Conservation (phyloP, 352 stramenopile species). For the Plasmopara muralis region DNA sequence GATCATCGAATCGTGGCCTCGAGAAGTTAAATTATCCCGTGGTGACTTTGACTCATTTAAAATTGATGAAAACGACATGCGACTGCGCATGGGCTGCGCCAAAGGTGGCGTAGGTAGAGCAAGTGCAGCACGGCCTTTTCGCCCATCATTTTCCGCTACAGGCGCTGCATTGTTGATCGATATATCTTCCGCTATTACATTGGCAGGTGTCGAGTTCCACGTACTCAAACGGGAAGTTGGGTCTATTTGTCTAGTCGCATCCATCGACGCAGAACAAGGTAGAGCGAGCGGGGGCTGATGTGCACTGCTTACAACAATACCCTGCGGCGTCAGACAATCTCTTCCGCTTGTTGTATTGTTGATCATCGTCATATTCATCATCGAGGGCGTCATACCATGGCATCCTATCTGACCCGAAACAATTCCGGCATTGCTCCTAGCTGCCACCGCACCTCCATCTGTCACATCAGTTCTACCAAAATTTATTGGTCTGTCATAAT, state of each 20-base stretch:
- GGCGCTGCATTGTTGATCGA: conserved; percentile 2
- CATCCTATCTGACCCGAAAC: conserved; percentile 20
- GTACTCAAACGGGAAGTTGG: conserved; percentile 8
- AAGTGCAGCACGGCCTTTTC: conserved; percentile 15
- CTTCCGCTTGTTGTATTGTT: conserved; percentile 22
- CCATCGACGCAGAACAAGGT: conserved; percentile 24
- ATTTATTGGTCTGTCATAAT: conserved; percentile 27
- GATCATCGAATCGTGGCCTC: conserved; percentile 30
- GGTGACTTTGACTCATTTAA: conserved; percentile 82
- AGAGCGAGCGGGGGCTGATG: conserved; percentile 13
- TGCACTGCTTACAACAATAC: conserved; percentile 16
- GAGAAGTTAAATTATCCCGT: conserved; percentile 35
- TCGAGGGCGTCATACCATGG: conserved; percentile 40
- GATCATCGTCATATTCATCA: conserved; percentile 55
- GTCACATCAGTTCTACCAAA: conserved; percentile 7
- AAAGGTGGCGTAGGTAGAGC: conserved; percentile 13
- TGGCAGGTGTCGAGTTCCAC: conserved; percentile 18
- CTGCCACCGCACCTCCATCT: conserved; percentile 10
- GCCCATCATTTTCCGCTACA: conserved; percentile 2
- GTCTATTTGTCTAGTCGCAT: conserved; percentile 17
- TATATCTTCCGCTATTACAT: conserved; percentile 6
- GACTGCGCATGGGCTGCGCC: conserved; percentile 36
- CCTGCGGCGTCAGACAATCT: conserved; percentile 7
- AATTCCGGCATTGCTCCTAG: conserved; percentile 11
- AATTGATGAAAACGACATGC: conserved; percentile 89